Evolutionary conservation across 768 basidiomycete species (phyloP).

Genomic region (Termitomyces eurrhizus): DNA sequence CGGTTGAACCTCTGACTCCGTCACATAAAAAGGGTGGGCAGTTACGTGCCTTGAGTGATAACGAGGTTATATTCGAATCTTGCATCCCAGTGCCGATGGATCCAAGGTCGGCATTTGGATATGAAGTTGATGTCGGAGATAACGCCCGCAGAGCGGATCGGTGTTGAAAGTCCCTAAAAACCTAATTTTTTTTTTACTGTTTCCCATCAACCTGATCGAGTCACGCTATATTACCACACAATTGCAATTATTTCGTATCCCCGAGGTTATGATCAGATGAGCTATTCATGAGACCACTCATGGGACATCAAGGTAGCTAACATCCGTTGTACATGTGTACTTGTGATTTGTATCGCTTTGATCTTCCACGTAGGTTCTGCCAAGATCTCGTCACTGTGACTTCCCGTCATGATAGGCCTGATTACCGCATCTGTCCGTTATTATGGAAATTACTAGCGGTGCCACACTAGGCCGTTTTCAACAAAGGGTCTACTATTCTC

Average conservation of each 20-base stretch:
- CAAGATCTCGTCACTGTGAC: slow-evolving; percentile 11
- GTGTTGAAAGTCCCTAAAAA: slow-evolving; percentile 9
- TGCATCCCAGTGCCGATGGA: neutral
- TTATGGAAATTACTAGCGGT: slow-evolving; percentile 37
- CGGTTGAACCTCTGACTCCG: neutral
- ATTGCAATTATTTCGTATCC: slow-evolving; percentile 1
- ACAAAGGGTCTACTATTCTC: slow-evolving; percentile 22
- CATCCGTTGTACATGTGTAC: neutral
- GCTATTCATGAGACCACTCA: slow-evolving; percentile 10
- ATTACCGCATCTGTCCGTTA: slow-evolving; percentile 30
- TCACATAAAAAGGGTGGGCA: neutral
- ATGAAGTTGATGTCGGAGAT: slow-evolving; percentile 13
- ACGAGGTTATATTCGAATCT: neutral
- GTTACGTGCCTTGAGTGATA: neutral
- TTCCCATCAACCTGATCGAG: neutral
- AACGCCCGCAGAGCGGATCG: slow-evolving; percentile 7
- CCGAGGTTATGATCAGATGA: slow-evolving; percentile 12
- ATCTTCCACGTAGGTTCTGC: slow-evolving; percentile 3
- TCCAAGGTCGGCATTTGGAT: neutral
- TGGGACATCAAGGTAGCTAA: slow-evolving; percentile 1
- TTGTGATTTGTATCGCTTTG: slow-evolving; percentile 3
- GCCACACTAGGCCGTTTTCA: slow-evolving; percentile 18
- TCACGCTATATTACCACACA: neutral
- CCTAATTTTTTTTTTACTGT: slow-evolving; percentile 12
- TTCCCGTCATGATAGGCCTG: slow-evolving; percentile 23